Evolutionary conservation across 148 eudicot genomes (phyloP).

Genomic region (Chenopodium suecicum): DNA sequence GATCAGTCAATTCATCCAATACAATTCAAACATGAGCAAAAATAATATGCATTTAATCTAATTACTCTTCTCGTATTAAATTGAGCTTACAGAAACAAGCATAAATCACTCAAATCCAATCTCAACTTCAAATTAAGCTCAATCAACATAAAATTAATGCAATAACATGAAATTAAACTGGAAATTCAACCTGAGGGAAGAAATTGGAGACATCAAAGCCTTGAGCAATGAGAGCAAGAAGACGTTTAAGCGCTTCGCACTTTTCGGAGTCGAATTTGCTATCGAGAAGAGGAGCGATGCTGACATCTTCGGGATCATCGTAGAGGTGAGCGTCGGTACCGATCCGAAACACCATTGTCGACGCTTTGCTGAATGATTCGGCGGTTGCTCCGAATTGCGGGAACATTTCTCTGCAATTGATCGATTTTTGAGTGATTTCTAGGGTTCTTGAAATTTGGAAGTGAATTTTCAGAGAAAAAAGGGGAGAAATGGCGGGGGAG

Average conservation of each 20-base stretch:
- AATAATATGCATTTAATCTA: not conserved
- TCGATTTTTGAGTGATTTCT: not conserved
- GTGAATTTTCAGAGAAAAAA: not conserved
- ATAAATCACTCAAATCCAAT: not conserved
- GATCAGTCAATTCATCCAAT: not conserved
- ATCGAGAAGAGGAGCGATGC: constrained; percentile 73
- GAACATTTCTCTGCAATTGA: constrained; percentile 48
- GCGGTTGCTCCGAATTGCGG: constrained; percentile 80
- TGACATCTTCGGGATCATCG: constrained; percentile 97
- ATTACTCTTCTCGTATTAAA: not conserved
- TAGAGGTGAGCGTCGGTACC: constrained; percentile 98
- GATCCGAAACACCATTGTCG: constrained; percentile 86
- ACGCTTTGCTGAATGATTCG: constrained; percentile 81
- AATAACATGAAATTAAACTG: not conserved
- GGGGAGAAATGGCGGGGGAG: constrained; percentile 21
- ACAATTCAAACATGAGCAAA: not conserved
- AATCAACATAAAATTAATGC: not conserved
- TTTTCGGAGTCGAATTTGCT: constrained; percentile 91
- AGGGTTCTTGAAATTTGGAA: not conserved
- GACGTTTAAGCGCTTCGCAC: constrained; percentile 92
- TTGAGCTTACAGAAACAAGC: not conserved
- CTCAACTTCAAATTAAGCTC: not conserved
- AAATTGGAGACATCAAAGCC: constrained; percentile 87
- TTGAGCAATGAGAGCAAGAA: constrained; percentile 96
- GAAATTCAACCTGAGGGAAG: constrained; percentile 77